Evolutionary conservation across 305 asterid species (phyloP), one percentile per base, ranked within the genome.

Genomic region (Rubia balearica): DNA sequence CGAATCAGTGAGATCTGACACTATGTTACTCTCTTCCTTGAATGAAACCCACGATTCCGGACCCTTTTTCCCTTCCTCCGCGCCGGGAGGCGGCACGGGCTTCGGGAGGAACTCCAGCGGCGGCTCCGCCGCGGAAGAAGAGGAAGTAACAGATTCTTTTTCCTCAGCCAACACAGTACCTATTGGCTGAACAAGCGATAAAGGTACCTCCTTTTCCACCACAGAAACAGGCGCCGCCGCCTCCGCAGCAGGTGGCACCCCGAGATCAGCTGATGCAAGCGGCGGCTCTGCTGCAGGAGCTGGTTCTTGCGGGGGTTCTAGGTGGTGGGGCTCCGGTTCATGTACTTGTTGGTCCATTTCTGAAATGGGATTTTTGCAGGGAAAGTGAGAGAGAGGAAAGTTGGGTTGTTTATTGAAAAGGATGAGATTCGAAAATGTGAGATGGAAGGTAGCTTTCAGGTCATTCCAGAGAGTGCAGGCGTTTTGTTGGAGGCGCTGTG

Each of bases 11-110:
- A 93, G 98, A 89, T 93, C 97, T 77, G 90, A 78, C 33, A 79
- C 48, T 48, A 67, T 78, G 51, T 85, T 92, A 81, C 98, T 90
- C 67, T 92, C 97, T 65, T 87, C 97, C 70, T 89, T 90, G 67
- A 92, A 90, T 7, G 97, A 90, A 69, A 73, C 86, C 43, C 79
- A 65, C 0, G 90, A 74, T 66, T 76, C 80, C 0, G 98, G 94
- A 4, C 78, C 88, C 73, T 77, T 82, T 65, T 76, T 80, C 53
- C 69, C 78, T 27, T 82, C 86, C 0, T 21, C 68, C 2, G 81
- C 53, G 14, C 71, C 70, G 3, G 74, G 53, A 4, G 73, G 56
- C 10, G 70, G 22, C 48, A 57, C 70, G 1, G 69, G 62, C 72
- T n/a, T 36, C 33, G 69, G 69, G 2, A 57, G 63, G 17, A 40